Evolutionary conservation across 1,284 basidiomycete species (phyloP).

Genomic region (Sporisorium reilianum): DNA sequence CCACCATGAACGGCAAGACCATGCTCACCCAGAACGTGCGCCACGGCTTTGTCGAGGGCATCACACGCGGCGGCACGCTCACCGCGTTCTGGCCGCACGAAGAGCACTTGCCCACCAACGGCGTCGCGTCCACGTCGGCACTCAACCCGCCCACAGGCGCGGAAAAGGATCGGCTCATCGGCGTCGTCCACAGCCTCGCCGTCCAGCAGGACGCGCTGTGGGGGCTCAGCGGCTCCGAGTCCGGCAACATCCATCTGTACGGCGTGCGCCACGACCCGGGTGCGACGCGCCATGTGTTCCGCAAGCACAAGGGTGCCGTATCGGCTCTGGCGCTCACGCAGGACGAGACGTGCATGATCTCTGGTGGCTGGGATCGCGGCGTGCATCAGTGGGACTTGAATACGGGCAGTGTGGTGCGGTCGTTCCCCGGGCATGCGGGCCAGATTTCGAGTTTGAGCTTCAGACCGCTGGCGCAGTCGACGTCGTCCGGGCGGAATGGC

Average conservation of each 20-base stretch:
- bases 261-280: conserved; percentile 94
- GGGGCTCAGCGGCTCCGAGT: conserved; percentile 62
- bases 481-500: conserved; percentile 32
- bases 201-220: conserved; percentile 65
- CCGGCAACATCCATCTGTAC: conserved; percentile 77
- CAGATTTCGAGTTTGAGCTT: conserved; percentile 87
- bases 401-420: conserved; percentile 83
- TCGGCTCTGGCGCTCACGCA: conserved; percentile 85
- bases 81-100: conserved; percentile 83
- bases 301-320: conserved; percentile 79
- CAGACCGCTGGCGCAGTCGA: conserved; percentile 73
- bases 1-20: conserved; percentile 86
- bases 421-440: conserved; percentile 84
- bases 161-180: conserved; percentile 54
- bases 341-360: conserved; percentile 85
- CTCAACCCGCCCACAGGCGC: conserved; percentile 1
- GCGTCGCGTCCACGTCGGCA: neutral
- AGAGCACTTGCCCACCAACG: conserved; percentile 55
- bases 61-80: conserved; percentile 88
- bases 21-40: conserved; percentile 90
- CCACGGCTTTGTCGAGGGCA: conserved; percentile 90
- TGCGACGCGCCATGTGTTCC: conserved; percentile 79
- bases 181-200: conserved; percentile 64
- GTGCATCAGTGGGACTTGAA: conserved; percentile 98
- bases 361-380: conserved; percentile 94